Percentiles rank a stretch among this genome's conserved stretches.
These are phyloP conservation scores for Coniophora puteana DNA, from an alignment of 1,284 basidiomycete species.

Conservation along the genomic window DNA sequence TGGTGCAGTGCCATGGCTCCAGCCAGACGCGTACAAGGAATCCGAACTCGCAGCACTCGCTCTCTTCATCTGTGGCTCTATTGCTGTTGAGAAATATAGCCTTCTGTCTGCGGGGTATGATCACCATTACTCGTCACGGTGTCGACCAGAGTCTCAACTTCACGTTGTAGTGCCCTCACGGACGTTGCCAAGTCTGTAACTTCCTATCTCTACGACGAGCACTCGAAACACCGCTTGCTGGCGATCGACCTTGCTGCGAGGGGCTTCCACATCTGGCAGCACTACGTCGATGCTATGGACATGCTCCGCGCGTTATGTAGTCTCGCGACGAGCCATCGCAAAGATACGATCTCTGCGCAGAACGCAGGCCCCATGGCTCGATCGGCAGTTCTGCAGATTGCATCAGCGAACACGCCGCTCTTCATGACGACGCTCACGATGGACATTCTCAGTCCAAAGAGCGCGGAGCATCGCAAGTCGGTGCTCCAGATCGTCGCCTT, in stretches of 20 bases:
- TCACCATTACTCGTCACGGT: neutral
- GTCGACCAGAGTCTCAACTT: constrained; percentile 6
- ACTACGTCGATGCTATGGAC: constrained; percentile 89
- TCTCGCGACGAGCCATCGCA: constrained; percentile 70
- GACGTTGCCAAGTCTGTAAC: constrained; percentile 83
- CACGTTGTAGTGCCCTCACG: constrained; percentile 63
- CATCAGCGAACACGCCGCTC: constrained; percentile 78
- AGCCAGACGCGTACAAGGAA: constrained; percentile 52
- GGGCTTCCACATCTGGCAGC: constrained; percentile 93
- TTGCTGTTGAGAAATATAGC: constrained; percentile 81
- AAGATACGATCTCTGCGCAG: constrained; percentile 62
- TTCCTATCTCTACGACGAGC: constrained; percentile 72
- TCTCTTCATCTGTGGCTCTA: constrained; percentile 77
- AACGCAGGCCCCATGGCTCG: constrained; percentile 70
- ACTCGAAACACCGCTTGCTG: constrained; percentile 61
- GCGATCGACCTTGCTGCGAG: constrained; percentile 89
- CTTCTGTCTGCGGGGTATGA: constrained; percentile 69
- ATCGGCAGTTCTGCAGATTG: constrained; percentile 81
- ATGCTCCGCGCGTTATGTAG: constrained; percentile 84
- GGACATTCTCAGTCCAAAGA: constrained; percentile 84
- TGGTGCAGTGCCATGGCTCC: constrained; percentile 60
- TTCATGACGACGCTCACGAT: constrained; percentile 95
- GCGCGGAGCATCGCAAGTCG: constrained; percentile 77
- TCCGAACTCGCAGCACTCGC: constrained; percentile 59
- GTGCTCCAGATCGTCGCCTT: constrained; percentile 95